A percentile compares a stretch with the other conserved stretches of the same genome.
phyloP scores from a whole-genome alignment of 768 basidiomycete genomes.

The Lenzites betulinus region DNA sequence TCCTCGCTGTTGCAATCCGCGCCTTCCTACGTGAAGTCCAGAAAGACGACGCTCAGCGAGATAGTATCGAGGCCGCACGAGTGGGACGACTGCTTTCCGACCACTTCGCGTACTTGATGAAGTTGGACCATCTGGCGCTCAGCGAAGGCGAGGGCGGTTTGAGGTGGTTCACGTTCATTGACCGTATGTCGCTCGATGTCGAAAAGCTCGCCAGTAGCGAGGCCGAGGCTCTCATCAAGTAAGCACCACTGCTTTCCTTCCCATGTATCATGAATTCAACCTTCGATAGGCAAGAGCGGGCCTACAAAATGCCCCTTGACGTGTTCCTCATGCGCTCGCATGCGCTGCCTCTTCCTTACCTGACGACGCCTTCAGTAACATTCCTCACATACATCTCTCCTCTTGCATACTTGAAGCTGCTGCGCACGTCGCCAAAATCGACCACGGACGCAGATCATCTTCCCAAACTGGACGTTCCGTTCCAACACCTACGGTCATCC shows the following conservation, averaged over 20 bases:
- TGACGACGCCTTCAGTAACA: conserved; percentile 65
- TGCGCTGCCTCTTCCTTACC: conserved; percentile 71
- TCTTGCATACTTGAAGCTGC: conserved; percentile 62
- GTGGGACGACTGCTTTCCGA: conserved; percentile 51
- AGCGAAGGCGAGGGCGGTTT: conserved; percentile 63
- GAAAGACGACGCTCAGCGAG: conserved; percentile 49
- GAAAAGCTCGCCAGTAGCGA: conserved; percentile 56
- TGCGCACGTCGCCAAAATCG: conserved; percentile 40
- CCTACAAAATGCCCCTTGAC: conserved; percentile 59
- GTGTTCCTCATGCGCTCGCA: conserved; percentile 68
- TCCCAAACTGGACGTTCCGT: conserved; percentile 54
- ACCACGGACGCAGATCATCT: conserved; percentile 30
- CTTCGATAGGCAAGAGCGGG: conserved; percentile 17
- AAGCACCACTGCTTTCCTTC: conserved; percentile 34
- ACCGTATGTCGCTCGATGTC: conserved; percentile 50
- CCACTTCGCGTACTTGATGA: conserved; percentile 68
- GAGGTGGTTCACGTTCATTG: conserved; percentile 74
- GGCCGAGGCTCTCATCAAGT: conserved; percentile 56
- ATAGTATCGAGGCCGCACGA: conserved; percentile 53
- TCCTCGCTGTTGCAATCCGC: conserved; percentile 57
- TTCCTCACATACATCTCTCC: conserved; percentile 76
- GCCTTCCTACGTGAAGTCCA: conserved; percentile 63
- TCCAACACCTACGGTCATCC: conserved; percentile 47
- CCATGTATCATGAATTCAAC: conserved; percentile 21
- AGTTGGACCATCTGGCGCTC: conserved; percentile 67